Conservation (phyloP, 352 stramenopile species). For the Globisporangium nagaii region DNA sequence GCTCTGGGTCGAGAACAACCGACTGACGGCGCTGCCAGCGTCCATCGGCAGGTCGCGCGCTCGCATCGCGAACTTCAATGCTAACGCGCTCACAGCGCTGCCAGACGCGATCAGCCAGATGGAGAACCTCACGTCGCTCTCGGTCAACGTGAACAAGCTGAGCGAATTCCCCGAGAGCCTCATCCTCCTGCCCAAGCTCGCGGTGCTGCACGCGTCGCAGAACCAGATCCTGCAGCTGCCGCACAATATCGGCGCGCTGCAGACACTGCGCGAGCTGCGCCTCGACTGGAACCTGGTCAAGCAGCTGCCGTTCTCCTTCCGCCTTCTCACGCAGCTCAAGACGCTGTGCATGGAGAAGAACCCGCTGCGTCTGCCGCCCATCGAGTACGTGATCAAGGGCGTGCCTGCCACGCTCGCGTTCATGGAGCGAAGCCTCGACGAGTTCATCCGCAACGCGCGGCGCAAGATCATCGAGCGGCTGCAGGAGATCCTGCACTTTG, state of each 20-base stretch:
- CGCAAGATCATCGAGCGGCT: conserved; percentile 47
- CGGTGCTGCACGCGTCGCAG: conserved; percentile 34
- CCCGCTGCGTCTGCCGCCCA: conserved; percentile 37
- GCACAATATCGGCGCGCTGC: conserved; percentile 42
- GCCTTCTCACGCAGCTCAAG: conserved; percentile 23
- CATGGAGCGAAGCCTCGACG: conserved; percentile 45
- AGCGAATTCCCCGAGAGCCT: conserved; percentile 35
- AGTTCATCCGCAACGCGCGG: conserved; percentile 38
- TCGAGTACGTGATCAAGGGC: conserved; percentile 44
- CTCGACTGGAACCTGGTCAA: conserved; percentile 63
- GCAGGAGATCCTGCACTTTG: conserved; percentile 32
- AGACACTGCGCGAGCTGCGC: conserved; percentile 35
- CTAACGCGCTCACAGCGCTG: conserved; percentile 30
- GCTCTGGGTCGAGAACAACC: conserved; percentile 51
- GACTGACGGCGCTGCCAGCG: conserved; percentile 27
- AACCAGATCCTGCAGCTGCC: conserved; percentile 41
- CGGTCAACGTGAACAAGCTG: conserved; percentile 52
- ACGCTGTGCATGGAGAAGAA: conserved; percentile 61
- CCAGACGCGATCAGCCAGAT: conserved; percentile 38
- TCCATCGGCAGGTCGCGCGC: conserved; percentile 36
- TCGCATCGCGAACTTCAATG: conserved; percentile 34
- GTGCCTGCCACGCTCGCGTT: conserved; percentile 38
- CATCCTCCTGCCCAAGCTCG: conserved; percentile 24
- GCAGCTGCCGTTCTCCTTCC: conserved; percentile 64
- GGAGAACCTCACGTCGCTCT: conserved; percentile 29